A percentile compares a stretch with the other conserved stretches of the same genome.
Conservation (phyloP, 2,329 filamentous ascomycete genomes). For the Aspergillus alliaceus region DNA sequence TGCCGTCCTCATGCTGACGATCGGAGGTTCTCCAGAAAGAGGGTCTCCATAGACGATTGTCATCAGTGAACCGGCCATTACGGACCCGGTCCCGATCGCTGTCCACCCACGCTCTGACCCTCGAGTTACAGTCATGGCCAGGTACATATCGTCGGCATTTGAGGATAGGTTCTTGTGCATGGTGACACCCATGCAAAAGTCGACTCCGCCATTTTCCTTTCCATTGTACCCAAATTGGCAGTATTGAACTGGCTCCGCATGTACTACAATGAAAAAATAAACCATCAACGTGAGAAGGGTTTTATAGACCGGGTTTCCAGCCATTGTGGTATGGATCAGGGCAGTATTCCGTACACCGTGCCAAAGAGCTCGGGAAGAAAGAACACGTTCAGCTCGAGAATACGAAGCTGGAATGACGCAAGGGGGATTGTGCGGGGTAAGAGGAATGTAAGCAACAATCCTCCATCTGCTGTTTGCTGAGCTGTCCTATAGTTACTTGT, state of each 20-base stretch:
- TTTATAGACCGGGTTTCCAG: neutral
- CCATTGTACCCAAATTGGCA: constrained; percentile 8
- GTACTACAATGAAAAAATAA: neutral
- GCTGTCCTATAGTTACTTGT: too few relatives aligned
- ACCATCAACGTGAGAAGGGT: neutral
- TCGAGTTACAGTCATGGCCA: constrained; percentile 6
- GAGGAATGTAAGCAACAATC: too few relatives aligned
- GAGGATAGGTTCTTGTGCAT: constrained; percentile 9
- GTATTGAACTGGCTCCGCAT: constrained; percentile 9
- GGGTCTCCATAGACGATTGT: constrained; percentile 11
- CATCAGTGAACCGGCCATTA: constrained; percentile 13
- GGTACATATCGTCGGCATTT: constrained; percentile 6
- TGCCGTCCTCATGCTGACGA: constrained; percentile 8
- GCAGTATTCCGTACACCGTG: too few relatives aligned
- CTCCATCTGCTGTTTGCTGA: neutral
- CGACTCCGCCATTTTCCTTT: neutral
- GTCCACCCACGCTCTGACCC: constrained; percentile 9
- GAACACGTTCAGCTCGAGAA: neutral
- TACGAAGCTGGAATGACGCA: too few relatives aligned
- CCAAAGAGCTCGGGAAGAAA: too few relatives aligned
- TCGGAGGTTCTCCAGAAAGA: neutral
- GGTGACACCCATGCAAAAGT: constrained; percentile 11
- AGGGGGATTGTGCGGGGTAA: too few relatives aligned
- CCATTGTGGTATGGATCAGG: neutral
- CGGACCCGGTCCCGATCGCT: constrained; percentile 10